These are phyloP conservation scores for Aspergillus haitiensis DNA, from an alignment of 495 filamentous ascomycete species.

Conservation along the genomic window DNA sequence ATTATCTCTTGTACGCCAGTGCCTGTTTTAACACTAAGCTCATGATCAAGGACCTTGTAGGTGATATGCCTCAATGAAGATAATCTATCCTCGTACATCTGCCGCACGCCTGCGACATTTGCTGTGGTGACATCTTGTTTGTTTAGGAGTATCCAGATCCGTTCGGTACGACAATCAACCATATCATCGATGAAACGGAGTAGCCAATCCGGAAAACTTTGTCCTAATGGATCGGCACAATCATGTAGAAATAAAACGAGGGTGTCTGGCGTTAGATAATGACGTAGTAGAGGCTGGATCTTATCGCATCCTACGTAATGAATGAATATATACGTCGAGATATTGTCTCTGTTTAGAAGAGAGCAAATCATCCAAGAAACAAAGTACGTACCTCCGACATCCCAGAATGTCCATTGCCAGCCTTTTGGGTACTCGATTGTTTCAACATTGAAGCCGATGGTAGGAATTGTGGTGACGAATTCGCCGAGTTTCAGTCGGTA, in stretches of 20 bases:
- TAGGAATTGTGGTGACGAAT: conserved; percentile 3
- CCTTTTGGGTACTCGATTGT: conserved; percentile 9
- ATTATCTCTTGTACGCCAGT: conserved; percentile 8
- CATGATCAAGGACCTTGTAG: conserved; percentile 7
- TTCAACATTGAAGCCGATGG: conserved; percentile 10
- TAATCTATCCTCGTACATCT: conserved; percentile 9
- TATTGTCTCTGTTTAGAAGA: not conserved
- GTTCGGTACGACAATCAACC: not conserved
- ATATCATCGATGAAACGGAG: not conserved
- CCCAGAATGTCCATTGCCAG: conserved; percentile 13
- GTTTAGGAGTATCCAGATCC: conserved; percentile 4
- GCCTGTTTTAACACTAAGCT: conserved; percentile 7
- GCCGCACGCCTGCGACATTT: not conserved
- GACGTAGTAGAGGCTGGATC: conserved; percentile 3
- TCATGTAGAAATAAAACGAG: conserved; percentile 7
- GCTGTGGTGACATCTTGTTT: conserved; percentile 5
- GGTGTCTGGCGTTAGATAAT: not conserved
- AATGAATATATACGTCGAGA: not conserved
- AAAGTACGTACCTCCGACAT: conserved; percentile 1
- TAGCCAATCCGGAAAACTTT: not conserved
- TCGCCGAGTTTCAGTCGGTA: conserved; percentile 8
- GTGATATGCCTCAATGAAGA: not conserved
- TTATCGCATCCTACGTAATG: conserved; percentile 2
- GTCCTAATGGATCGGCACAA: not conserved
- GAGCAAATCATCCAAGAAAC: not conserved